Base-by-base conservation (phyloP, 495 filamentous ascomycete genomes). In the Penicillium angulare region DNA sequence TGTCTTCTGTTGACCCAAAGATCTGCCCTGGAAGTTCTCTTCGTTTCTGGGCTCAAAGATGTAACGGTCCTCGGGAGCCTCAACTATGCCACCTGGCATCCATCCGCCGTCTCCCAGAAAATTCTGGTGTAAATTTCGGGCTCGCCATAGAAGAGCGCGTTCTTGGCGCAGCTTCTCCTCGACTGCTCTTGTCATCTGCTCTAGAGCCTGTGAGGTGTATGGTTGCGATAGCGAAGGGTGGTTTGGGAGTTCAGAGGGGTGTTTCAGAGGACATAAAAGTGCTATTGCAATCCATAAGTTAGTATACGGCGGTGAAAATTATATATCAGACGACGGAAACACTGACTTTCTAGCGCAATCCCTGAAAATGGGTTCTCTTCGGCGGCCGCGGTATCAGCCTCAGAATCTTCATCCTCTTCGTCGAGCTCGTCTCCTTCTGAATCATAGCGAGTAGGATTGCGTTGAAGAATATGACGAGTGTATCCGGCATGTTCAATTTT, bases 211-310 rank as follows among this genome's bases (percentile, higher is more conserved):
- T 8, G 89, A 91, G 2, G 74, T 86, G 69, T 95, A 97, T 1
- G 92, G 81, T 58, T 84, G 79, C 26, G 90, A 90, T 43, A 96
- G 67, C 3, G 88, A 86, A 52, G 91, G 91, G 61, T 99, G 93
- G 31, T 71, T 78, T 3, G 89, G 83, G 26, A 99, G 79, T 65
- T 95, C 89, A 43, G 90, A 87, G 18, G 90, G 86, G 47, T 90
- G 79, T 46, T 90, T 95, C 43, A 97, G 71, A 20, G 93, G 93
- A 33, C 87, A 87, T 10, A 99, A 81, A 33, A 97, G 79, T 44
- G 88, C 92, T 96, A 61, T 40, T 29, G 43, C 23, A 47, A 41
- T 27, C n/a, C 9, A 26, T 13, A 38, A 24, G 43, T 55, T 21
- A 56, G 50, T 40, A 55, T 43, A 41, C 46, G 13, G 16, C 7